Base-by-base conservation (phyloP, 1,284 basidiomycete species). In the Rhizoctonia solani region DNA sequence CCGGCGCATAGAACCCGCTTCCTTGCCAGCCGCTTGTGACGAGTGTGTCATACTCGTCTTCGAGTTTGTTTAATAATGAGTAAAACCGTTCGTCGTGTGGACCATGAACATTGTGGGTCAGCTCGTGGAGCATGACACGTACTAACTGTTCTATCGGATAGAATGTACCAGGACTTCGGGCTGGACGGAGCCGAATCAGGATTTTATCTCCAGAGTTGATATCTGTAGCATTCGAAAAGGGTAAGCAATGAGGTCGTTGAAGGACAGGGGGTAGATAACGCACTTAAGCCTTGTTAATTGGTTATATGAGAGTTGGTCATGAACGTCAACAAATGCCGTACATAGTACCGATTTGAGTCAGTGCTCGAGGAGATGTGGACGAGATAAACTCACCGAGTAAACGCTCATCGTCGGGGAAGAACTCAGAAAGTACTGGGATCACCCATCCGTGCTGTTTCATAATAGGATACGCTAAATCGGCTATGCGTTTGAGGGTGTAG, bases 101-200 rank as follows among this genome's bases (percentile, higher is more conserved):
- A 0, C 91, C 90, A 74, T 92, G 90, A 4, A 89, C 85, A 73
- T 92, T 95, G 75, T 95, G 93, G 0, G 92, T 90, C 34, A 95
- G 86, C 89, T 95, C 93, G 73, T 95, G 93, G 5, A 95, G 81
- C 92, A 95, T 92, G 1, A 88, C 88, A 58, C 82, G 81, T 16
- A 90, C 81, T 4, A 93, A 80, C 44, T 89, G 83, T 63, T 92
- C 89, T 72, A 89, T 84, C 11, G 89, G 86, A 68, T 86, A 84
- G 74, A 96, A 95, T 0, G 86, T 85, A 73, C 86, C 83, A 0
- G 85, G 82, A n/a, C 83, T 81, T 69, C 83, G 81, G 2, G 87
- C 79, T 9, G 88, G 91, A 16, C 93, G 83, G 16, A 95, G 79
- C 29, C 93, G 83, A 13, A 96, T 75, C 23, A 91, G 82, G 66